A percentile compares a stretch with the other conserved stretches of the same genome.
These are phyloP conservation scores for Cytospora piceicola DNA, from an alignment of 2,329 filamentous ascomycete species.

Conservation along the genomic window DNA sequence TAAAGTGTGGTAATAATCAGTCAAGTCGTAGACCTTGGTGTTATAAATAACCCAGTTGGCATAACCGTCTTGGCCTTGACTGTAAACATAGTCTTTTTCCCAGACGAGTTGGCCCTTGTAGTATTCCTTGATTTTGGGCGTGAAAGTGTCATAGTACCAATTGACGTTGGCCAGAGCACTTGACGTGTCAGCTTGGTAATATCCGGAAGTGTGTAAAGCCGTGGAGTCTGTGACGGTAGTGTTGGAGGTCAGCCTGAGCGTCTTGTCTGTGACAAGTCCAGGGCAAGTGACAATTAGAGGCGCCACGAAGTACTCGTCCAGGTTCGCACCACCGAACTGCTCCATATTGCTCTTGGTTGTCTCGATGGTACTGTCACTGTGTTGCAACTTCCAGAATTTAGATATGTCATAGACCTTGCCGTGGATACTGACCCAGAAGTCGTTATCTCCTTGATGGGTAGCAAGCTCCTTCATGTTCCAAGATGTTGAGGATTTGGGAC, in stretches of 20 bases:
- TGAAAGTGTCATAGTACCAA: slow-evolving; percentile 79
- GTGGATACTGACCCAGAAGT: slow-evolving; percentile 86
- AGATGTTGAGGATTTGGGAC: slow-evolving; percentile 88
- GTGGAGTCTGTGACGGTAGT: slow-evolving; percentile 58
- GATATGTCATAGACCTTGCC: slow-evolving; percentile 91
- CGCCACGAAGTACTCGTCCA: slow-evolving; percentile 85
- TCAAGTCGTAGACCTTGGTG: slow-evolving; percentile 81
- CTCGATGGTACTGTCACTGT: slow-evolving; percentile 73
- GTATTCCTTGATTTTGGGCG: slow-evolving; percentile 80
- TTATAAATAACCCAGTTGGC: slow-evolving; percentile 82
- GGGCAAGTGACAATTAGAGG: slow-evolving; percentile 77
- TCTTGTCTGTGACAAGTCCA: slow-evolving; percentile 66
- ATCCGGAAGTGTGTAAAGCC: slow-evolving; percentile 74
- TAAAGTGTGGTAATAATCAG: slow-evolving; percentile 84
- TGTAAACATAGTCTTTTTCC: slow-evolving; percentile 60
- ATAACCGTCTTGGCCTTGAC: slow-evolving; percentile 67
- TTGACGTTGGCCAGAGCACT: slow-evolving; percentile 63
- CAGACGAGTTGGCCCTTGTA: slow-evolving; percentile 87
- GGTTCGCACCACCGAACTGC: slow-evolving; percentile 74
- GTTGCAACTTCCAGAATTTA: slow-evolving; percentile 83
- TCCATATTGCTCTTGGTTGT: slow-evolving; percentile 70
- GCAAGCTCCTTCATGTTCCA: slow-evolving; percentile 75
- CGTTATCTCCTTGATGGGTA: slow-evolving; percentile 70
- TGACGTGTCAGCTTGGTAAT: slow-evolving; percentile 55
- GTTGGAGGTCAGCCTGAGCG: slow-evolving; percentile 65